Percentiles rank a stretch among this genome's conserved stretches.
Conservation (phyloP, 148 eudicot species). For the Diospyros kaki region DNA sequence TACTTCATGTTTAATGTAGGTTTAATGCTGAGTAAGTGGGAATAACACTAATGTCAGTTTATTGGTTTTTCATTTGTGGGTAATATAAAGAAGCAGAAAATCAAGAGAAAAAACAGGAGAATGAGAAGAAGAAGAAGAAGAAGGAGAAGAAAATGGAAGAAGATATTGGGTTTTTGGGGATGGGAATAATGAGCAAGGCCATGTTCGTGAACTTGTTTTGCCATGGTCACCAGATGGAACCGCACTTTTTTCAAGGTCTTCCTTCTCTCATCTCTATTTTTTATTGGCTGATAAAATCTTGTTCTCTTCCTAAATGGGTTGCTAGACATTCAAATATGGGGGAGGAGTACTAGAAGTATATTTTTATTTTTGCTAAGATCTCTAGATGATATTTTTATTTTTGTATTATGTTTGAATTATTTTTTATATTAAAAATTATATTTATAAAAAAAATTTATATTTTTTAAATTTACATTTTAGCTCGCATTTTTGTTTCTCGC, state of each 20-base stretch:
- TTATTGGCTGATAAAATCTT: no score
- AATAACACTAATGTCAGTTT: background rate
- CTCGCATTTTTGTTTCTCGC: no score
- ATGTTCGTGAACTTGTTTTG: constrained; percentile 83
- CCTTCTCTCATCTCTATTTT: background rate
- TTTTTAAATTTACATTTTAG: no score
- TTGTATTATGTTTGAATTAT: no score
- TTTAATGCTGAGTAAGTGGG: constrained; percentile 3
- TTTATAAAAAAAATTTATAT: no score
- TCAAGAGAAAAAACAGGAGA: background rate
- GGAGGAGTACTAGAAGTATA: no score
- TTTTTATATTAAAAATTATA: no score
- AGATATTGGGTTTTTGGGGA: constrained; percentile 75
- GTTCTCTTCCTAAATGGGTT: no score
- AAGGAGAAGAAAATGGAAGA: constrained; percentile 37
- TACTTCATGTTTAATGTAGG: background rate
- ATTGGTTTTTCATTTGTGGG: background rate
- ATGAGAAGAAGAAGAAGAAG: no score
- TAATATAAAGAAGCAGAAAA: background rate
- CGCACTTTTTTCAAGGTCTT: constrained; percentile 85
- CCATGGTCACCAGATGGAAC: constrained; percentile 93
- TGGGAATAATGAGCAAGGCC: constrained; percentile 96
- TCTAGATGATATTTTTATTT: no score
- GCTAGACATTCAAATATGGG: no score
- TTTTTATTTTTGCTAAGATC: no score